Base-by-base conservation (phyloP, 2,329 filamentous ascomycete genomes). In the Trichoderma sp. region DNA sequence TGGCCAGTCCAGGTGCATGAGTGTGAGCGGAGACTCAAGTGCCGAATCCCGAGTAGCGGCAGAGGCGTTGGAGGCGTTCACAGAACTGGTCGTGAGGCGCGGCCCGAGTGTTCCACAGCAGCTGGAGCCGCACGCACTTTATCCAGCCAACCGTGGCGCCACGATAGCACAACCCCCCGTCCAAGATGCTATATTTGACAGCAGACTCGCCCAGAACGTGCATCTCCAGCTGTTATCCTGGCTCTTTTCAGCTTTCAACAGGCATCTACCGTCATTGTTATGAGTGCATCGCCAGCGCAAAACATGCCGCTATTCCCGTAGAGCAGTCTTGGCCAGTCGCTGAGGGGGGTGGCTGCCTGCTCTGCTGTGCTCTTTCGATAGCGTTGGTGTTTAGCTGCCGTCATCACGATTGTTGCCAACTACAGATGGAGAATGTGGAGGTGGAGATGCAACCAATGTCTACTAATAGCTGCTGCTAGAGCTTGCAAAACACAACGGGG, bases 31-130 rank as follows among this genome's bases (percentile, higher is more conserved):
- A 63, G 60, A n/a, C 47, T 10, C 5, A 35, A 63, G 60, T 63
- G 60, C 60, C 60, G 60, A 63, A 29, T 53, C 47, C 60, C 60
- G 60, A 63, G 60, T 53, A 63, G 60, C 60, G 60, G 60, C 31
- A 52, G 52, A 63, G 47, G 43, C 40, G 40, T 37, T 53, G 35
- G 52, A 63, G 47, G 43, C 40, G 40, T 37, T 53, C 31, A 37
- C 60, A 13, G 37, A 53, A 53, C 10, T 63, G 43, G 47, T 29
- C 19, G 27, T 16, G 31, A 63, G 60, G 60, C 27, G 47, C 60
- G 60, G 29, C 47, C 60, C 60, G 60, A 24, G 24, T 57, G 55
- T 57, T 57, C 55, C 55, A 33, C 59, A 52, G 40, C 59, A 62
- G 59, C 59, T 35, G 40, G 59, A 14, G 59, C 31, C 58, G 37